phyloP scores from a whole-genome alignment of 768 basidiomycete species.

The Trametes maxima region DNA sequence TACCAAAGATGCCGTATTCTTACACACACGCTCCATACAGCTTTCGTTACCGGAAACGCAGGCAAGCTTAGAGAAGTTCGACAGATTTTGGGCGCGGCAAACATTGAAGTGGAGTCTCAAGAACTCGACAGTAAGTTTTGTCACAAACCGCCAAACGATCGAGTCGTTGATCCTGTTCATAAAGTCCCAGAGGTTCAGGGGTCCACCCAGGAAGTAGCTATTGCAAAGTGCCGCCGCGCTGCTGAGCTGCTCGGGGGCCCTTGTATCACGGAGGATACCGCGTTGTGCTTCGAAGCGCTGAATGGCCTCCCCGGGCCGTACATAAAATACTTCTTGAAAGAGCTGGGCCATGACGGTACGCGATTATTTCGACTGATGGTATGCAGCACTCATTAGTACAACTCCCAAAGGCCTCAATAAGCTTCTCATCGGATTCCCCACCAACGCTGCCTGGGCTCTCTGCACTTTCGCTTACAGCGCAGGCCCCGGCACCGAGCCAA shows the following conservation, averaged over 20 bases:
- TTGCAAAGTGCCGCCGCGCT: slow-evolving; percentile 82
- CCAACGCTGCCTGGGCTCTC: slow-evolving; percentile 81
- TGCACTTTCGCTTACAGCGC: slow-evolving; percentile 96
- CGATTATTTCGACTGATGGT: background rate
- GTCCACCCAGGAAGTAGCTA: slow-evolving; percentile 86
- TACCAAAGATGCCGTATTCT: background rate
- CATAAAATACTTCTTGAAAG: slow-evolving; percentile 89
- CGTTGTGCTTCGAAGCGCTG: slow-evolving; percentile 87
- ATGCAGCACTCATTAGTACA: background rate
- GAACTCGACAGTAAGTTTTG: slow-evolving; percentile 75
- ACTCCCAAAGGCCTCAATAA: slow-evolving; percentile 71
- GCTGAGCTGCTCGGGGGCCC: slow-evolving; percentile 73
- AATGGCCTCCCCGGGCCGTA: slow-evolving; percentile 95
- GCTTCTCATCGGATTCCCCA: slow-evolving; percentile 75
- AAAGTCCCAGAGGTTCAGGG: slow-evolving; percentile 95
- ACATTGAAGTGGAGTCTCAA: slow-evolving; percentile 76
- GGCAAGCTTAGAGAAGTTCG: slow-evolving; percentile 92
- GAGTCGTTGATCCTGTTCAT: background rate
- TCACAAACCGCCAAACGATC: background rate
- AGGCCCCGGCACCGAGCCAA: slow-evolving; percentile 77
- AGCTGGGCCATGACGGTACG: slow-evolving; percentile 82
- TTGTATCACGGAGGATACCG: slow-evolving; percentile 90
- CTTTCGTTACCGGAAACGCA: slow-evolving; percentile 93
- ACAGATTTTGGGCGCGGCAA: slow-evolving; percentile 71
- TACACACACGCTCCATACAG: slow-evolving; percentile 40